phyloP scores from a whole-genome alignment of 345 rosid species.

The Gossypium herbaceum region DNA sequence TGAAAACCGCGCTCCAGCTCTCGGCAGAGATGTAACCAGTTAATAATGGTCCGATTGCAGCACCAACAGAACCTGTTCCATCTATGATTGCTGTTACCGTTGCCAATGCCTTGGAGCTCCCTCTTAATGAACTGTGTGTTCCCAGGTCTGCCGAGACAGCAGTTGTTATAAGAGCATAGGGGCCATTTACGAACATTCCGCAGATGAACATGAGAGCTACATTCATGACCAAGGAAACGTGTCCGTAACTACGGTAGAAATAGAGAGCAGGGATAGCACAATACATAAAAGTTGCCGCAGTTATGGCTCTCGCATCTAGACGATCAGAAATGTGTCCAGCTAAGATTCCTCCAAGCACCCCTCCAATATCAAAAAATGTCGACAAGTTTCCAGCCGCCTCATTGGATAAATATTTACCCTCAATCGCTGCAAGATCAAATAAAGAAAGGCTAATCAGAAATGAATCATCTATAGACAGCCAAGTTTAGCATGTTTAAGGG shows the following conservation, averaged over 20 bases:
- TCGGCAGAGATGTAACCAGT: constrained; percentile 81
- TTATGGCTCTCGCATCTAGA: constrained; percentile 79
- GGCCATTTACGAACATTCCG: constrained; percentile 90
- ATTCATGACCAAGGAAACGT: constrained; percentile 58
- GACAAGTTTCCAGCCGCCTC: constrained; percentile 81
- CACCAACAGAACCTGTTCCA: constrained; percentile 97
- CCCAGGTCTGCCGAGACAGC: constrained; percentile 96
- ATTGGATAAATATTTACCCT: constrained; percentile 72
- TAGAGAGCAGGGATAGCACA: constrained; percentile 85
- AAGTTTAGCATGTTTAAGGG: background rate
- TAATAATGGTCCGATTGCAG: constrained; percentile 87
- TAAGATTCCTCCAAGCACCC: constrained; percentile 87
- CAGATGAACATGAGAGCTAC: constrained; percentile 66
- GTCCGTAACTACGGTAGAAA: constrained; percentile 80
- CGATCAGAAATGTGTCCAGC: constrained; percentile 91
- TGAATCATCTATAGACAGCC: background rate
- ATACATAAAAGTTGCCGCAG: constrained; percentile 91
- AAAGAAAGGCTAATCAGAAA: constrained; percentile 12
- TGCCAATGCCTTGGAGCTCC: constrained; percentile 87
- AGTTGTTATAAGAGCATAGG: constrained; percentile 90
- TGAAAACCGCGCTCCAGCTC: constrained; percentile 88
- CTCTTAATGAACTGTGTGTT: constrained; percentile 83
- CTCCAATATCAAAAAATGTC: constrained; percentile 89
- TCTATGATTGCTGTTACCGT: constrained; percentile 97
- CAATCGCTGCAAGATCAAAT: constrained; percentile 53